Percentiles rank a stretch among this genome's conserved stretches.
Evolutionary conservation across 1,284 basidiomycete species (phyloP).

Genomic region (Pholiota adiposa): DNA sequence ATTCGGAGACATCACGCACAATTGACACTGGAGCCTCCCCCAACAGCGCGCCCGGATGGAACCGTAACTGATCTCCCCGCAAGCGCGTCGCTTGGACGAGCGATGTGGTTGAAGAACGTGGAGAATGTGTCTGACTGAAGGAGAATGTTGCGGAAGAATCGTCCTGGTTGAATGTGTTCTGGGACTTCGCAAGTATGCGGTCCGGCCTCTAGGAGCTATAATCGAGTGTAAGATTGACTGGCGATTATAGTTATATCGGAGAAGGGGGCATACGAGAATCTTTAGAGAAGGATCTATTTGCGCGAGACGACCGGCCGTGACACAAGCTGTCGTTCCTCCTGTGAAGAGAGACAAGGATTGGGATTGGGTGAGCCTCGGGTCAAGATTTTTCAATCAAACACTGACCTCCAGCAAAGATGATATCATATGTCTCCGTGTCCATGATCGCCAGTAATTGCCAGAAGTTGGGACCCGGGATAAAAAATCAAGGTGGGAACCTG

Average conservation of each 20-base stretch:
- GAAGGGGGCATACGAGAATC: constrained; percentile 9
- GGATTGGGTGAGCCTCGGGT: neutral
- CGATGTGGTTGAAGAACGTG: constrained; percentile 43
- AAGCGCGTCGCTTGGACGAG: constrained; percentile 46
- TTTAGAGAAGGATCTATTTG: constrained; percentile 36
- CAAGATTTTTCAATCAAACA: neutral
- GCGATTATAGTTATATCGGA: neutral
- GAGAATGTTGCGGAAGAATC: constrained; percentile 44
- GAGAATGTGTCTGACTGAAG: constrained; percentile 44
- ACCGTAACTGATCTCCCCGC: constrained; percentile 46
- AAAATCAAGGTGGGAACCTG: neutral
- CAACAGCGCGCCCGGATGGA: constrained; percentile 50
- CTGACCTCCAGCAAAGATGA: constrained; percentile 11
- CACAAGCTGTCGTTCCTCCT: constrained; percentile 52
- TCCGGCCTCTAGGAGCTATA: constrained; percentile 36
- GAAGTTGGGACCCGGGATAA: too few species aligned
- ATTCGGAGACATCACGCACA: constrained; percentile 36
- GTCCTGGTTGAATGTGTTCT: constrained; percentile 54
- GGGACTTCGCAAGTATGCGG: constrained; percentile 44
- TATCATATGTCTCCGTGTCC: constrained; percentile 1
- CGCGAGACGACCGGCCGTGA: constrained; percentile 50
- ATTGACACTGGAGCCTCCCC: constrained; percentile 64
- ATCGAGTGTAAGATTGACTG: neutral
- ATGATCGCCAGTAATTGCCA: too few species aligned
- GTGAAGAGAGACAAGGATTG: neutral